Evolutionary conservation across 2,329 filamentous ascomycete species (phyloP), one percentile per base, ranked within the genome.

Genomic region (Cladophialophora chaetospira): DNA sequence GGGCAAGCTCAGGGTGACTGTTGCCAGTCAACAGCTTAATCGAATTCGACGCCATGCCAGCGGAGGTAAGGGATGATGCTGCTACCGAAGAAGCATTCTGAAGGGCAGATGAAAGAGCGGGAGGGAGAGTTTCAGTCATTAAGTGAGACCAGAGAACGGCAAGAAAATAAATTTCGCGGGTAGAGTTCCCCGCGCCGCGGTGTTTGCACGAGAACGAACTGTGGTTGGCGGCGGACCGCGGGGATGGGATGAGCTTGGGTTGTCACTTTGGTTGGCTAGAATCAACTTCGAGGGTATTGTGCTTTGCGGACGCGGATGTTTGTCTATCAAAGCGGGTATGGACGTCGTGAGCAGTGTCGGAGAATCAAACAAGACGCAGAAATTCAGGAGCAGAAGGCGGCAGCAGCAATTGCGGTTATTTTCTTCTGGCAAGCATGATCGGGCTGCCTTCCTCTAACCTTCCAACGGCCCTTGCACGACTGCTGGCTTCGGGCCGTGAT

Each of bases 1-100:
- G 84, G 35, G 87, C 87, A 57, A 89, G 81, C 73, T 86, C 80
- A 5, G 87, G 86, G 70, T 89, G 87, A 72, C 85, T 88, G 77
- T 88, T 89, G 66, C 87, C 87, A 67, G 87, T 89, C 71, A 89
- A 77, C 62, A 89, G 76, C 74, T 89, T 89, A 71, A 89, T 89
- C 33, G 61, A 64, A 33, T 89, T 89, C 62, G 84, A 82, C 65
- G 86, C 82, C 87, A 89, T 89, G 58, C 45, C 58, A 44, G 48
- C 36, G 35, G 35, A 47, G 47, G 48, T 35, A 26, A 50, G 13
- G 44, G 53, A 28, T 23, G 52, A 54, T 33, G 50, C 44, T 43
- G 54, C 59, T 56, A 66, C 50, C 55, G 64, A 62, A 42, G 56
- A 56, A 29, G 47, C 56, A 62, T 62, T 53, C 15, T 61, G 60